phyloP scores from a whole-genome alignment of 1,139 yeast genomes.

The Taphrina wiesneri region DNA sequence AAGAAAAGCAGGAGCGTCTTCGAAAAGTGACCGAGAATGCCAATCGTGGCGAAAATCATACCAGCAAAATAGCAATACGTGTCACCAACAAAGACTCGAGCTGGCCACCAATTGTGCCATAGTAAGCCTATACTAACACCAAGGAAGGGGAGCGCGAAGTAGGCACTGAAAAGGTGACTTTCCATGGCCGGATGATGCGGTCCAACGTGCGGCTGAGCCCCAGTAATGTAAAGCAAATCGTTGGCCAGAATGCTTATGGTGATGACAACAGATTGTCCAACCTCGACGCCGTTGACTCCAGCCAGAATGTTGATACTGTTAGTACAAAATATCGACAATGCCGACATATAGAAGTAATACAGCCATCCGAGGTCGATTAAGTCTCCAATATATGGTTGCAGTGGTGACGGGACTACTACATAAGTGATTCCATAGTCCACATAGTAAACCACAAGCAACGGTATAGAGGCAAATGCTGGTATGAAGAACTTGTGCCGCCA shows the following conservation, averaged over 20 bases:
- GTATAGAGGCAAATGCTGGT: slow-evolving; percentile 93
- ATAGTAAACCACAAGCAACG: slow-evolving; percentile 83
- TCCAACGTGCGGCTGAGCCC: slow-evolving; percentile 47
- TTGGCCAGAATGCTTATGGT: slow-evolving; percentile 70
- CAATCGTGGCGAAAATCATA: slow-evolving; percentile 97
- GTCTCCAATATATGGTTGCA: slow-evolving; percentile 48
- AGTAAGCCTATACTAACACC: slow-evolving; percentile 80
- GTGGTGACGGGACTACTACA: slow-evolving; percentile 77
- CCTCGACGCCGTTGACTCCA: slow-evolving; percentile 94
- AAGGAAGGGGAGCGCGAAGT: slow-evolving; percentile 77
- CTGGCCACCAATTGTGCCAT: slow-evolving; percentile 78
- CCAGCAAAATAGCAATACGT: slow-evolving; percentile 98
- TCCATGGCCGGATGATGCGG: slow-evolving; percentile 65
- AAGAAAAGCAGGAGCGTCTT: slow-evolving; percentile 84
- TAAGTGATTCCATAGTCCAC: slow-evolving; percentile 93
- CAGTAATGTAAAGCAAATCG: slow-evolving; percentile 67
- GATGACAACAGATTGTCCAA: slow-evolving; percentile 84
- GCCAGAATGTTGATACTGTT: slow-evolving; percentile 96
- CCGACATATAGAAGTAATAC: slow-evolving; percentile 86
- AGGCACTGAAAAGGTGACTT: slow-evolving; percentile 78
- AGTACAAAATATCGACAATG: slow-evolving; percentile 90
- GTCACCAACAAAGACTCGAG: slow-evolving; percentile 93
- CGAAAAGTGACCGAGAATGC: slow-evolving; percentile 93
- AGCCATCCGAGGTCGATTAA: slow-evolving; percentile 50
- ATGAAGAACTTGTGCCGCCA: slow-evolving; percentile 97